Base-by-base conservation (phyloP, 75 land plant genomes). In the Sequoia sempervirens region DNA sequence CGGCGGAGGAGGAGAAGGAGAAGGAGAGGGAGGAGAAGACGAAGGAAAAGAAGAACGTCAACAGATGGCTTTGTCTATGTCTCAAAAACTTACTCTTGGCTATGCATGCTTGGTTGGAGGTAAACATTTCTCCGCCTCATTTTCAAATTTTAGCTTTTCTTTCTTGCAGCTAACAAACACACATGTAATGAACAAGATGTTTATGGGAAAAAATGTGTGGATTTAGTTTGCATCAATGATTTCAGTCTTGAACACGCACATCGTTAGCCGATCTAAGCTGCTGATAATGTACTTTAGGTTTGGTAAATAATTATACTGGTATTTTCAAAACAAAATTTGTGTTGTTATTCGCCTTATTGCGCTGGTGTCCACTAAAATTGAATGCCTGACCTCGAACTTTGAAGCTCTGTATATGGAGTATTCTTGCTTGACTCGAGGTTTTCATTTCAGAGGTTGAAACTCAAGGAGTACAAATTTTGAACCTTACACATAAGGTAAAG, bases 41-140 rank as follows among this genome's bases (percentile, higher is more conserved):
- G 84, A 58, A 83, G 84, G 61, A 28, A 81, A 58, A 61, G 70
- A 23, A 61, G 66, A 61, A 26, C 1, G n/a, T 6, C 26, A 26
- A 61, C 66, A 61, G 85, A 86, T 46, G 50, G 90, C 80, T 54
- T 83, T 96, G 90, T 89, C 94, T 2, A 88, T 93, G 93, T 96
- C 98, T 13, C 98, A 96, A 89, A 96, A 96, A 54, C 75, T 96
- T 36, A 96, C 98, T 5, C 88, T 96, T 15, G 98, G 88, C 1
- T 96, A 96, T 86, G 98, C 98, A 40, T 90, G 85, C 40, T 92
- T 96, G 26, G 92, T 96, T 30, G 98, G 94, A 89, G 90, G 97
- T 93, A 83, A 30, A 64, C 26, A 83, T 1, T 61, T 30, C 38
- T 41, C 76, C 37, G 8, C 30, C 73, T 32, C 45, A 30, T 74